A percentile compares a stretch with the other conserved stretches of the same genome.
phyloP scores from a whole-genome alignment of 306 rosid species.

The Heteromeles arbutifolia region DNA sequence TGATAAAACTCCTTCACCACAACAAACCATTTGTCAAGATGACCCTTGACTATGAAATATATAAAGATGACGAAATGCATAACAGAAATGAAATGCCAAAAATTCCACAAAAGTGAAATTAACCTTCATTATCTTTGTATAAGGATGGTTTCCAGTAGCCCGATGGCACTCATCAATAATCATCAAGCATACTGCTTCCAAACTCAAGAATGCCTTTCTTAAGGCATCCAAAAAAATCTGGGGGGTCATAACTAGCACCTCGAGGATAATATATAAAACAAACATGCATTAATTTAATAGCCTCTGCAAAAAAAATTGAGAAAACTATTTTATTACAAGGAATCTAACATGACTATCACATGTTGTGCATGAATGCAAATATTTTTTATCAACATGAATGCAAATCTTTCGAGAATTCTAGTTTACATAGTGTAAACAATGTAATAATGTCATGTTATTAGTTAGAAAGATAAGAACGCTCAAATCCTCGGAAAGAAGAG shows the following conservation, averaged over 20 bases:
- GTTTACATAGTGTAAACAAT: neutral
- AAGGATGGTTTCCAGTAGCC: conserved; percentile 82
- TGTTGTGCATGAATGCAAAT: neutral
- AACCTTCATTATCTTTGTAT: conserved; percentile 84
- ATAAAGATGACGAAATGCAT: conserved; percentile 11
- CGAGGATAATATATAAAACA: conserved; percentile 12
- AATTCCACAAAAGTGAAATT: conserved; percentile 10
- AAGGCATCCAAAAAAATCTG: conserved; percentile 80
- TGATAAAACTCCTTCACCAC: conserved; percentile 80
- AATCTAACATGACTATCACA: neutral
- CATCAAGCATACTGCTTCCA: conserved; percentile 60
- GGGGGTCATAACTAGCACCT: conserved; percentile 95
- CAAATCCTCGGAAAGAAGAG: neutral
- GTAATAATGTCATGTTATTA: neutral
- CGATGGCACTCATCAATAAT: conserved; percentile 84
- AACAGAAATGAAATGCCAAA: conserved; percentile 3
- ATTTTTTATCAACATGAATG: no score
- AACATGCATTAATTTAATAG: neutral
- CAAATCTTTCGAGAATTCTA: neutral
- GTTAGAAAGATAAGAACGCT: neutral
- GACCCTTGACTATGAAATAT: neutral
- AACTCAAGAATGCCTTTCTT: conserved; percentile 66
- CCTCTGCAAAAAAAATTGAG: neutral
- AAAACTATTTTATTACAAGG: neutral
- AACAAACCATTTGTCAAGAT: conserved; percentile 16